phyloP scores from a whole-genome alignment of 352 stramenopile species.

The Globisporangium nagaii region DNA sequence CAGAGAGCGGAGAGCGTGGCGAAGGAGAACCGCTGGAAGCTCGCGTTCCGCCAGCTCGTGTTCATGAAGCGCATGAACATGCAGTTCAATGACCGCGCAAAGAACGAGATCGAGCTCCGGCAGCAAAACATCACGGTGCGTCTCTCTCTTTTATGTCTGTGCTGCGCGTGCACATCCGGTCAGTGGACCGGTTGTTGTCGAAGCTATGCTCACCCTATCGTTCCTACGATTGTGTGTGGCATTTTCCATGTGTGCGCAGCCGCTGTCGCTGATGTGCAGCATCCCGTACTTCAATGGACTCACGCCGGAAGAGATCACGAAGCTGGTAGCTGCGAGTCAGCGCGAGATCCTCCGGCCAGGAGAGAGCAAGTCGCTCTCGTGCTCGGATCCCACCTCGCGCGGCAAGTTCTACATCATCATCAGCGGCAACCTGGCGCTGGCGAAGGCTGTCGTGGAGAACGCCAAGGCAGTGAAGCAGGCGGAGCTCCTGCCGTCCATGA shows the following conservation, averaged over 20 bases:
- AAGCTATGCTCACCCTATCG: too few relatives aligned
- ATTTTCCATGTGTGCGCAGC: conserved; percentile 17
- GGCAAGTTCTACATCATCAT: conserved; percentile 61
- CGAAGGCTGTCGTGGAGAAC: conserved; percentile 24
- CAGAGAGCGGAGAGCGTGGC: not conserved
- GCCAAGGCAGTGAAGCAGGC: conserved; percentile 41
- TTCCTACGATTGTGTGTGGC: too few relatives aligned
- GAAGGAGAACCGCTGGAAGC: conserved; percentile 68
- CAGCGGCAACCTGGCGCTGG: conserved; percentile 47
- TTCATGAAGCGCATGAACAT: conserved; percentile 85
- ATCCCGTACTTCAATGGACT: conserved; percentile 73
- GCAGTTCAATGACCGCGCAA: conserved; percentile 66
- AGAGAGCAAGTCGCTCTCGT: conserved; percentile 32
- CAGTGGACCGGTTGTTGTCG: too few relatives aligned
- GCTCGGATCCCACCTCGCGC: conserved; percentile 12
- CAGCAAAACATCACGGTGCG: conserved; percentile 73
- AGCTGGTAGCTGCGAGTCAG: conserved; percentile 38
- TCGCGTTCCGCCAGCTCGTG: conserved; percentile 70
- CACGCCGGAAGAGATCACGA: conserved; percentile 45
- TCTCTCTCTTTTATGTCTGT: not conserved
- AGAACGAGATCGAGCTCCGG: conserved; percentile 74
- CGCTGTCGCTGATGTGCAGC: conserved; percentile 66
- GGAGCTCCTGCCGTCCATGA: conserved; percentile 44
- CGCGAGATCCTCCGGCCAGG: conserved; percentile 41
- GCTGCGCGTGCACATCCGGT: too few relatives aligned